Conservation (phyloP, 108 stramenopile species). For the Cylindrotheca closterium region DNA sequence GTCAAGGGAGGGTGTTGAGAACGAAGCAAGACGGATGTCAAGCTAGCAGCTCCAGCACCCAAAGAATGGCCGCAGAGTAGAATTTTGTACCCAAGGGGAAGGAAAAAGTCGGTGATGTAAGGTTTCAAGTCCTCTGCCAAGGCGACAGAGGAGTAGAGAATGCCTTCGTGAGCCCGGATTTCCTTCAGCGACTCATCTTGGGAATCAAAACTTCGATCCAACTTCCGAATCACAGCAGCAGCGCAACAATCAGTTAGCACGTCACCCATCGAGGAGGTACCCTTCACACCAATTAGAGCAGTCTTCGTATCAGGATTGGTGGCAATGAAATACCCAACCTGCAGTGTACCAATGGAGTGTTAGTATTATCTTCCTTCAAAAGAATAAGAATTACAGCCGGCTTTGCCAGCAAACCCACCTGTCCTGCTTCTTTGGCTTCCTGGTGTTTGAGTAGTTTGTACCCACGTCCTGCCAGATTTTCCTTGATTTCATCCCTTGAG, state of each 20-base stretch:
- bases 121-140: conserved; percentile 39
- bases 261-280: conserved; percentile 54
- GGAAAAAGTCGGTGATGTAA: conserved; percentile 39
- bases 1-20: conserved; percentile 28
- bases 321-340: conserved; percentile 46
- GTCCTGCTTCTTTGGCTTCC: neutral
- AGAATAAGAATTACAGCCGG: too few species aligned
- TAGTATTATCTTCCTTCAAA: too few species aligned
- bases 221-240: conserved; percentile 22
- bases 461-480: neutral
- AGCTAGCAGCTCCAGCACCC: conserved; percentile 50
- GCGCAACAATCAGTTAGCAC: conserved; percentile 52
- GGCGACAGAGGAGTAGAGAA: conserved; percentile 33
- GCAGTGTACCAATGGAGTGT: too few species aligned
- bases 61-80: conserved; percentile 47
- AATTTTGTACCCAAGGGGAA: conserved; percentile 51
- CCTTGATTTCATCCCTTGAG: neutral
- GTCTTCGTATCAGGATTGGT: conserved; percentile 30
- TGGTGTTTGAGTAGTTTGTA: neutral
- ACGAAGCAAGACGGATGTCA: conserved; percentile 42
- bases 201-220: neutral
- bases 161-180: conserved; percentile 53
- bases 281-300: conserved; percentile 57
- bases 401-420: too few species aligned
- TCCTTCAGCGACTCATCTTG: conserved; percentile 20